Evolutionary conservation across 176 grass and related monocot species (phyloP).

Genomic region (Paspalum vaginatum): DNA sequence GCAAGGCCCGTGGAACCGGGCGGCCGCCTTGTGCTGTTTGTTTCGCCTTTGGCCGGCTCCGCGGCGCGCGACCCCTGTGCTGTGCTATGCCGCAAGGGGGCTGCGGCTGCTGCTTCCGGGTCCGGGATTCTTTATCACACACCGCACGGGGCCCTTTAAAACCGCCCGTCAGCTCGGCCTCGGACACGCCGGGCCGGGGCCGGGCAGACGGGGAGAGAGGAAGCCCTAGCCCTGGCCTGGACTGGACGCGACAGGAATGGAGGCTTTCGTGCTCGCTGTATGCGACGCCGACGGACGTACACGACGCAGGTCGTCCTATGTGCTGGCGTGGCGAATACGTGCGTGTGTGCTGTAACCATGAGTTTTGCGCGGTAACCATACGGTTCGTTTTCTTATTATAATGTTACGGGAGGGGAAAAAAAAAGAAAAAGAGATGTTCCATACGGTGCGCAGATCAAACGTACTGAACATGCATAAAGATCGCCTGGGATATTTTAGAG

Average conservation of each 20-base stretch:
- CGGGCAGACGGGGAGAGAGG: not conserved
- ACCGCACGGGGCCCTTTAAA: conserved; percentile 28
- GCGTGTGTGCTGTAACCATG: too few relatives aligned
- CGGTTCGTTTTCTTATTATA: too few relatives aligned
- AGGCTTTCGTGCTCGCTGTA: not conserved
- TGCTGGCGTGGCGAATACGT: too few relatives aligned
- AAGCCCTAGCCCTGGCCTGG: not conserved
- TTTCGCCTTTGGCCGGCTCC: not conserved
- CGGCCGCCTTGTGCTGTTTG: not conserved
- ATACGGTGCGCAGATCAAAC: too few relatives aligned
- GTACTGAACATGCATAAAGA: too few relatives aligned
- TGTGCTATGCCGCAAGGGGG: not conserved
- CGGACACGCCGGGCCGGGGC: too few relatives aligned
- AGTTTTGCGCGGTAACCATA: too few relatives aligned
- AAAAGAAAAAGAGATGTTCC: too few relatives aligned
- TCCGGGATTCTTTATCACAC: not conserved
- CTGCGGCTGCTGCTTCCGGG: not conserved
- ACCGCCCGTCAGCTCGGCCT: not conserved
- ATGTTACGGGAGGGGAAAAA: too few relatives aligned
- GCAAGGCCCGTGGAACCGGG: conserved; percentile 31
- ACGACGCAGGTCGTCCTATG: too few relatives aligned
- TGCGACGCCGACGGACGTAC: too few relatives aligned
- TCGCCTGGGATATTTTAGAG: too few relatives aligned
- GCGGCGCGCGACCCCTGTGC: not conserved
- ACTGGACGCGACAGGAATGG: conserved; percentile 19